Base-by-base conservation (phyloP, 116 monocot species). In the Phalaenopsis hybrid region DNA sequence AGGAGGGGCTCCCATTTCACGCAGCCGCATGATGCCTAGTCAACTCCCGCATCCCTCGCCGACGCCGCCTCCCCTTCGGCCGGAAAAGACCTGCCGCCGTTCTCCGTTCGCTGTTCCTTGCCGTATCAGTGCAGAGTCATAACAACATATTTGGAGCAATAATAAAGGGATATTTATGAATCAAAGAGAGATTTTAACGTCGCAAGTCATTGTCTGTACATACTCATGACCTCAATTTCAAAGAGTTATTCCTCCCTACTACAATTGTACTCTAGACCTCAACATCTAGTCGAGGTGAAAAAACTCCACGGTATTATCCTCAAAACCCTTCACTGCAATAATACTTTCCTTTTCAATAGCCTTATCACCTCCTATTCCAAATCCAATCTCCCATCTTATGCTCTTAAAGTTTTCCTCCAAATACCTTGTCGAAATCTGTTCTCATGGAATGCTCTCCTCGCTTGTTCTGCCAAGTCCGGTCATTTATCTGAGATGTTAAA, bases 401-500 rank as follows among this genome's bases (percentile, higher is more conserved):
- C 94, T 43, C 84, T 86, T 75, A 6, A 34, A 1, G 78, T 86
- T 85, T 94, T 94, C 86, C 83, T 89, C 65, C 61, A 72, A 91
- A 91, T 94, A 45, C 86, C 89, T 79, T 76, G 84, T 33, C 86
- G 82, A 52, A 94, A 89, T 78, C 34, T 80, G 75, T 91, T 89
- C 81, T 91, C 89, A 12, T 89, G 86, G 88, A 94, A 94, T 76
- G 86, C 88, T 75, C 74, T 94, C 44, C 91, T 94, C 85, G 84
- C 91, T 16, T 85, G 84, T 74, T 88, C 83, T 69, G 85, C 94
- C 45, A 91, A 91, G 82, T 91, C 86, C 17, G 81, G 85, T 1
- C 13, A 44, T n/a, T 50, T 94, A 75, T 45, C 46, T 8, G 81
- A 91, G 1, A 91, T 91, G 91, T 57, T 78, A 20, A 6, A 25